Percentiles rank a stretch among this genome's conserved stretches.
phyloP scores from a whole-genome alignment of 106 monocot species.

The Dendrobium catenatum region DNA sequence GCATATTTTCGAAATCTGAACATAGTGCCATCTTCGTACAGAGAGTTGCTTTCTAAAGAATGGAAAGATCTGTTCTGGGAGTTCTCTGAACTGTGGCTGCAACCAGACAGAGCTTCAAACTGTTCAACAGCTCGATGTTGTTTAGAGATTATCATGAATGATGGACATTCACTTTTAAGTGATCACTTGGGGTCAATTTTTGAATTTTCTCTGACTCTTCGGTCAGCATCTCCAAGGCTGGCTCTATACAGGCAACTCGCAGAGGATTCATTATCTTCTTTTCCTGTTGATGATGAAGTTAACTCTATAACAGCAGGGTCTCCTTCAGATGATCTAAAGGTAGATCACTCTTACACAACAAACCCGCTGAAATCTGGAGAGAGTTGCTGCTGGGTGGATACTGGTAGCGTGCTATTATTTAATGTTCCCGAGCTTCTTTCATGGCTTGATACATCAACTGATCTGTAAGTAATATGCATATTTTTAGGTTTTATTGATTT shows the following conservation, averaged over 20 bases:
- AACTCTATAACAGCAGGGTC: not conserved
- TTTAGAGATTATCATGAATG: constrained; percentile 43
- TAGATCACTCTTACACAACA: constrained; percentile 2
- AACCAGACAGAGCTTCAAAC: constrained; percentile 40
- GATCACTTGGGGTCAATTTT: constrained; percentile 58
- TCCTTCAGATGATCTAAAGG: constrained; percentile 2
- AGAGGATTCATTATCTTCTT: constrained; percentile 60
- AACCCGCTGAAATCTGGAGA: constrained; percentile 19
- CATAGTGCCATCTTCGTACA: constrained; percentile 12
- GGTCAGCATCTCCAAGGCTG: constrained; percentile 71
- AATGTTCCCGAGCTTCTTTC: constrained; percentile 40
- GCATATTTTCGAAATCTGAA: not conserved
- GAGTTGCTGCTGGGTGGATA: constrained; percentile 88
- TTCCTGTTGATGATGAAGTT: constrained; percentile 20
- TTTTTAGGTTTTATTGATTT: not conserved
- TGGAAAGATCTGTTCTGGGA: constrained; percentile 77
- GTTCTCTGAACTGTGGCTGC: constrained; percentile 64
- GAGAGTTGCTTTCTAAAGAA: constrained; percentile 79
- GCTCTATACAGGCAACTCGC: constrained; percentile 81
- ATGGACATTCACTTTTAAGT: constrained; percentile 55
- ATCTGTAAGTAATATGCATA: constrained; percentile 28
- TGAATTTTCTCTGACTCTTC: constrained; percentile 71
- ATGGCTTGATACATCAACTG: constrained; percentile 37
- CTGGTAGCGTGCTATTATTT: constrained; percentile 53
- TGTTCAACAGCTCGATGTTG: constrained; percentile 68